Conservation (phyloP, 2,329 filamentous ascomycete genomes). For the Penicillium olsonii region DNA sequence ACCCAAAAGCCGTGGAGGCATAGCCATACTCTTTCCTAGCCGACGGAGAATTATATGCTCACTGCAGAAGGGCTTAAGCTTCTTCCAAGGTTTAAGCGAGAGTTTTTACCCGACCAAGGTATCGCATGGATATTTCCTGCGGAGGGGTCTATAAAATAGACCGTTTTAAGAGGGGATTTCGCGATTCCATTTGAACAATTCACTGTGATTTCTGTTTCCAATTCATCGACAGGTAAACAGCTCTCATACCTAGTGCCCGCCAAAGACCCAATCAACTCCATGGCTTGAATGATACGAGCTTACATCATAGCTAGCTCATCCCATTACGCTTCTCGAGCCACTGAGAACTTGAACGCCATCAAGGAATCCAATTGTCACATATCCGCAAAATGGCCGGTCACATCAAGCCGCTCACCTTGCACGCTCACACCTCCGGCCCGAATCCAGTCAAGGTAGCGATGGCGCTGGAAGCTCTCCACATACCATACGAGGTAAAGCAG, state of each 20-base stretch:
- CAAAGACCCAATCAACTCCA: background rate
- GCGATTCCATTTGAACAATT: no score
- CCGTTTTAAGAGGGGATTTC: no score
- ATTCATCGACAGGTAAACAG: no score
- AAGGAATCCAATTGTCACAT: background rate
- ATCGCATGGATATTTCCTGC: no score
- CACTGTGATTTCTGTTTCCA: no score
- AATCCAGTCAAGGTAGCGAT: conserved; percentile 50
- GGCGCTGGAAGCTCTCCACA: conserved; percentile 41
- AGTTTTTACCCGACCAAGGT: no score
- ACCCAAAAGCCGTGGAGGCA: background rate
- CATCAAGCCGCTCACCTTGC: conserved; percentile 40
- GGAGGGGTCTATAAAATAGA: no score
- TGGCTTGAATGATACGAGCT: no score
- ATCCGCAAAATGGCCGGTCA: conserved; percentile 18
- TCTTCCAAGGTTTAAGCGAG: no score
- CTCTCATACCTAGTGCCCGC: no score
- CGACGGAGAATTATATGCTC: background rate
- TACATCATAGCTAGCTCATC: conserved; percentile 21
- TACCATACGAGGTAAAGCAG: conserved; percentile 45
- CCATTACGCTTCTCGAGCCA: background rate
- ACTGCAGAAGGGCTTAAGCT: no score
- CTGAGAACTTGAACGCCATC: background rate
- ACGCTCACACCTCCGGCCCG: conserved; percentile 44
- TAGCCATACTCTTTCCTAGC: background rate